Base-by-base conservation (phyloP, 805 yeast species). In the Lipomyces sp. region DNA sequence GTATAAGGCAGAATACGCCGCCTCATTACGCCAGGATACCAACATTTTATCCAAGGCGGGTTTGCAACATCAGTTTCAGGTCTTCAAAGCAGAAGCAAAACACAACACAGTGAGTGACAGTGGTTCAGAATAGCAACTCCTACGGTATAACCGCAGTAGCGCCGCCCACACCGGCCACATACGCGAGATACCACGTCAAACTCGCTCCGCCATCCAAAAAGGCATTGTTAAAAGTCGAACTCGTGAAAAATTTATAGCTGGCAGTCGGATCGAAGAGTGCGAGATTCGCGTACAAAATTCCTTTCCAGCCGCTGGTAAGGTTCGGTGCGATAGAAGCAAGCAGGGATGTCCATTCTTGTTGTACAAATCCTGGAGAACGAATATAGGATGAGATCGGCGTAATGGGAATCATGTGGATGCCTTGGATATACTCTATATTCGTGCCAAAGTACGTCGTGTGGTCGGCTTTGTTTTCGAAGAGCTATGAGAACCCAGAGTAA, bases 141-240 rank as follows among this genome's bases (percentile, higher is more conserved):
- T 18, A 42, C 18, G 5, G n/a, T 15, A 24, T 8, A 7, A 42
- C 48, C 15, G 48, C 6, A 42, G 48, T 42, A 5, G 48, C 4
- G 24, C 48, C 48, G 10, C 48, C 48, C 10, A 42, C 37, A 57
- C 72, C 72, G 32, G 73, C 97, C 57, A 90, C 82, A 71, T 85
- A 90, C 0, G 96, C 87, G 69, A 92, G 80, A 10, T 93, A 87
- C 96, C 97, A 92, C 0, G 97, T 89, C 69, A 87, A 80, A 37
- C 94, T 87, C 82, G 92, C 94, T 1, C 98, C 98, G 64, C 85
- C 85, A 73, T 93, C 98, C 58, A 93, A 84, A 69, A 82, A 83
- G 2, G 76, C 73, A n/a, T 80, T 78, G 55, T 80, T 74, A 83
- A 90, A 92, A 63, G 79, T 80, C 5, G 79, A 71, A 45, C 84